Base-by-base conservation (phyloP, 2,329 filamentous ascomycete species). In the Epichloe scottii region DNA sequence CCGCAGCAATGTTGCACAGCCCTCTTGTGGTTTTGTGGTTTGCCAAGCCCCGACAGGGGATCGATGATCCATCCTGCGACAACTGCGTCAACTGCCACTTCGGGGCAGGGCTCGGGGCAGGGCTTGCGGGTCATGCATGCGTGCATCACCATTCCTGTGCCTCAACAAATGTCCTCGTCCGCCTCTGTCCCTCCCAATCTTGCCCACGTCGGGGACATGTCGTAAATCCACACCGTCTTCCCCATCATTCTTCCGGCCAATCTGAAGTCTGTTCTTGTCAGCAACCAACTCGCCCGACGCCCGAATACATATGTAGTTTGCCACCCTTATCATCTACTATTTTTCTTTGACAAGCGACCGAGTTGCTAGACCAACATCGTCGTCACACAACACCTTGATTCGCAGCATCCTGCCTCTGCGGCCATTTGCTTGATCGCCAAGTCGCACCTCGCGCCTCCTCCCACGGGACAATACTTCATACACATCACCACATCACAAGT, bases 401-500 rank as follows among this genome's bases (percentile, higher is more conserved):
- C 37, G n/a, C 46, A 40, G 8, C 35, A 33, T 40, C 37, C 21
- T 48, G 11, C 44, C 33, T 11, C 37, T 33, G 46, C 37, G 14
- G 46, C 23, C 5, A 33, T 15, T 39, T 30, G 15, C 14, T 33
- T 40, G 19, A 40, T 21, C 34, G 23, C 46, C 46, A 30, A 38
- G 26, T 38, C 26, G n/a, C 46, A 14, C 1, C n/a, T 34, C n/a
- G 26, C 26, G 26, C 46, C 12, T 10, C 23, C 8, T n/a, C 15
- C 26, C 17, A 21, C 10, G 7, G 4, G 30, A 4, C 30, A 45
- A 19, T 12, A 5, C 23, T 35, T 8, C 3, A 47, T 48, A 56
- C 56, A 55, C 48, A 48, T 47, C 50, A 26, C 15, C 21, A 12
- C 12, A 48, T 51, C 41, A 41, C 37, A 43, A 57, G 60, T 46